Evolutionary conservation across 352 stramenopile species (phyloP), one percentile per base, ranked within the genome.

Genomic region (Phytophthora melonis): DNA sequence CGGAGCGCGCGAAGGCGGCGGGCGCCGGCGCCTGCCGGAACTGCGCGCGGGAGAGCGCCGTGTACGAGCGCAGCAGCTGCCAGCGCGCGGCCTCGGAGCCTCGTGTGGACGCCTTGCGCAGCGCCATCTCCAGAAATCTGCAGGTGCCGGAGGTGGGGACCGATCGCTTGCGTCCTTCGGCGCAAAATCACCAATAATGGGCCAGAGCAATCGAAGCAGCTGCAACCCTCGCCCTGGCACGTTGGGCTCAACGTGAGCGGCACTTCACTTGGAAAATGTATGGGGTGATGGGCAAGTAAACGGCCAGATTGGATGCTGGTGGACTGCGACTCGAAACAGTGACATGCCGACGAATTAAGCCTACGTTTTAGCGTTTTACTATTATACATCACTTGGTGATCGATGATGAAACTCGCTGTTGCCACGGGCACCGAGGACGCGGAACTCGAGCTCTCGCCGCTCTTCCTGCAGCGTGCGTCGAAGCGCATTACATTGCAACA

Each of bases 1-100:
- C 68, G 4, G 72, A 72, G 52, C 74, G 76, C 21, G 80, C 74
- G 50, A 87, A 83, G 11, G 80, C 70, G 1, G 79, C 79, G 14
- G 77, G 77, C 27, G 78, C 63, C 47, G 87, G 81, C 41, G 84
- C 80, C 21, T 89, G 77, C 16, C 80, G 82, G 69, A 91, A 90
- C 11, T 80, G 78, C 23, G 86, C 86, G 45, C 66, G 84, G 10
- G 80, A 77, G 1, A 93, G 68, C 55, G 79, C 78, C 23, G 83
- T 90, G 71, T 89, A 91, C 18, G 77, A 70, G 60, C 77, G 83
- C 23, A 74, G 27, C 14, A 75, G 56, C 21, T 72, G 74, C 64
- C 74, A 70, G 13, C 60, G 72, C 13, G 52, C 56, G 25, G 50
- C 45, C 25, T 66, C 49, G 14, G 64, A 59, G 34, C 68, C 54